Conservation (phyloP, 352 stramenopile species). For the Globisporangium cylindrosporum region DNA sequence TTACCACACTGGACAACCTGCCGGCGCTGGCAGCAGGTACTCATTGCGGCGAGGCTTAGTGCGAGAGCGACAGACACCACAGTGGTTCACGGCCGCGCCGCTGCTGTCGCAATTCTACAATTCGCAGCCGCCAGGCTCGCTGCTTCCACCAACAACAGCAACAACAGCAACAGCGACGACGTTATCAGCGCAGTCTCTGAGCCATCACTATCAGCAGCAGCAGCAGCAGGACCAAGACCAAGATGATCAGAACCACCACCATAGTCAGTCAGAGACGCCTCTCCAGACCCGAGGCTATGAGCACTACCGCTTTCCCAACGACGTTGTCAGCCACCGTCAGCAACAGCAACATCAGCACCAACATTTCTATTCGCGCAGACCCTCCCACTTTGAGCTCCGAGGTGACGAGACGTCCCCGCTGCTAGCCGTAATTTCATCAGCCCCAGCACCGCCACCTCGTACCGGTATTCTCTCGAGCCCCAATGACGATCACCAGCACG, state of each 20-base stretch:
- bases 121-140: background rate
- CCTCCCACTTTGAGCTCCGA: conserved; percentile 9
- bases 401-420: conserved; percentile 1
- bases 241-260: background rate
- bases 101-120: conserved; percentile 17
- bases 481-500: conserved; percentile 1
- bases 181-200: background rate
- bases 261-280: background rate
- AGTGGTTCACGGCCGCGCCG: conserved; percentile 19
- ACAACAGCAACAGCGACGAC: background rate
- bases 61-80: conserved; percentile 10
- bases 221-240: background rate
- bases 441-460: background rate
- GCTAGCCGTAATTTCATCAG: background rate
- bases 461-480: background rate
- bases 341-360: background rate
- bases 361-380: conserved; percentile 1
- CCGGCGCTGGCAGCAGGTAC: background rate
- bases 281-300: conserved; percentile 1
- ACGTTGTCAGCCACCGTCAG: background rate
- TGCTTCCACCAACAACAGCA: background rate
- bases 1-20: background rate
- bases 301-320: conserved; percentile 4
- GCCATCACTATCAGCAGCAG: background rate
- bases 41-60: background rate